These are phyloP conservation scores for Neofusicoccum parvum DNA, from an alignment of 2,329 filamentous ascomycete genomes.

Conservation along the genomic window DNA sequence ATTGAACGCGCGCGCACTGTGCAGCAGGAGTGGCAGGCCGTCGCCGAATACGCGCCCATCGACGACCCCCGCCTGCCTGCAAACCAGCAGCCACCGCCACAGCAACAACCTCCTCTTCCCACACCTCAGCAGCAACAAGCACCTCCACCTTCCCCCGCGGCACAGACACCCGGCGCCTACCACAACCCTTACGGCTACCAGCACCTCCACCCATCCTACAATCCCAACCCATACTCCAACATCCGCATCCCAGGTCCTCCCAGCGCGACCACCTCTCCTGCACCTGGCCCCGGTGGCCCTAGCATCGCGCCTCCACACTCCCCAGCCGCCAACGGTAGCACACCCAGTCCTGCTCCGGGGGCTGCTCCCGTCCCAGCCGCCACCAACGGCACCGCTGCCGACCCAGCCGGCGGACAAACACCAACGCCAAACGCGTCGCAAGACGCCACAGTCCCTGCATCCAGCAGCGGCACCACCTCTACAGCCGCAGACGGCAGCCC, in stretches of 20 bases:
- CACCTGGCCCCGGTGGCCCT: not conserved
- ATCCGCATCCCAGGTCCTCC: constrained; percentile 16
- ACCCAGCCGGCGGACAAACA: not conserved
- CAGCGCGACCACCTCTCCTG: not conserved
- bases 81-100: constrained; percentile 6
- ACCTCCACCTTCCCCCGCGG: constrained; percentile 33
- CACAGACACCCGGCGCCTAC: constrained; percentile 27
- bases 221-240: constrained; percentile 17
- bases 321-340: not conserved
- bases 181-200: constrained; percentile 31
- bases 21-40: constrained; percentile 70
- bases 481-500: not conserved
- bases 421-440: constrained; percentile 5
- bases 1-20: constrained; percentile 72
- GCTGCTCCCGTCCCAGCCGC: not conserved
- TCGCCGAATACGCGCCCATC: constrained; percentile 57
- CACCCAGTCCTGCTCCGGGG: not conserved
- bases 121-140: constrained; percentile 27
- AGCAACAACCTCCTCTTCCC: constrained; percentile 6
- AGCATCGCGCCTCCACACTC: not conserved
- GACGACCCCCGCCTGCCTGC: constrained; percentile 46
- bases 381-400: not conserved
- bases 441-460: not conserved
- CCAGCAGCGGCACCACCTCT: not conserved
- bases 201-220: constrained; percentile 10